Evolutionary conservation across 306 rosid genomes (phyloP), one percentile per base, ranked within the genome.

Genomic region (Begonia loranthoides): DNA sequence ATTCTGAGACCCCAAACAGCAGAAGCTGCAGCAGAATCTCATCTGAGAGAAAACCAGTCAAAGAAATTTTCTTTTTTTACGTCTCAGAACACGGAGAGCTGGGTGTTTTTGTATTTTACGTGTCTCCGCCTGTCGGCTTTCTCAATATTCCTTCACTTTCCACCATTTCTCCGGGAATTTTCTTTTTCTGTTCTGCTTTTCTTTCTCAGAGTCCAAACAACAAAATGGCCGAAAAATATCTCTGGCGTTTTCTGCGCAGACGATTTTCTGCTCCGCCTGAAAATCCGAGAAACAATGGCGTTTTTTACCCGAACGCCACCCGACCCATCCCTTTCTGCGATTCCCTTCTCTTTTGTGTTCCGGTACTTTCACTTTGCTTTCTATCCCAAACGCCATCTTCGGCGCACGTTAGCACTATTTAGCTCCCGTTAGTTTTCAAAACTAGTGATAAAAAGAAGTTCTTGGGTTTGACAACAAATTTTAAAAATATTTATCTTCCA

Each of bases 321-420:
- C 58, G 70, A 65, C 63, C 70, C 56, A 51, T 80, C 88, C 62
- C 64, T 73, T 70, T 77, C 80, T 50, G 54, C 63, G 36, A 63
- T 58, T 66, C 45, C 39, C 36, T 19, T 28, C 36, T 3, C 36
- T 28, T n/a, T n/a, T n/a, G n/a, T n/a, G n/a, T n/a, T n/a, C n/a
- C n/a, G n/a, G n/a, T n/a, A n/a, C n/a, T n/a, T n/a, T n/a, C n/a
- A n/a, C n/a, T n/a, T n/a, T n/a, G n/a, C n/a, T n/a, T n/a, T n/a
- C n/a, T n/a, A n/a, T n/a, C 36, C 36, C 36, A 19, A 19, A 19
- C 22, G 22, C 22, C 22, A 19, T 19, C 22, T 19, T 40, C 59
- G 49, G 54, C 19, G 45, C 52, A 73, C 49, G 50, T 46, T 64
- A 59, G 59, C 65, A 36, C 59, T 28, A 8, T 28, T 28, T 28